Evolutionary conservation across 2,329 filamentous ascomycete genomes (phyloP).

Genomic region (Nemania sp.): DNA sequence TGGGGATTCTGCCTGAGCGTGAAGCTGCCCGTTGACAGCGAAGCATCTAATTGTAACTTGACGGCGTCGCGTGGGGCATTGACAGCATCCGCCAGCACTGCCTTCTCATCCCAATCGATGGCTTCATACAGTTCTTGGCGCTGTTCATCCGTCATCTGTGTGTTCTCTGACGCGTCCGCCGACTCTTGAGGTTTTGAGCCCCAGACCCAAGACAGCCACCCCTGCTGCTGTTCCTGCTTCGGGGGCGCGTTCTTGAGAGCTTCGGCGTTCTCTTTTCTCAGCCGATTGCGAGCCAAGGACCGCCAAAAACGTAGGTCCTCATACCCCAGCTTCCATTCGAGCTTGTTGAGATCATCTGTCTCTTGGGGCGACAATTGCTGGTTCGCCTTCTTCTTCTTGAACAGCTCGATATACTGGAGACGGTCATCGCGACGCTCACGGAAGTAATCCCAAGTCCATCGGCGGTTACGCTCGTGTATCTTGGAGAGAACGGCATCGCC

Average conservation of each 20-base stretch:
- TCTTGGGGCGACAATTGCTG: slow-evolving; percentile 73
- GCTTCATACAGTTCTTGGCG: slow-evolving; percentile 95
- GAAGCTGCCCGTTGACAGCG: slow-evolving; percentile 94
- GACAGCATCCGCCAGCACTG: slow-evolving; percentile 81
- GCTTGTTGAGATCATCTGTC: slow-evolving; percentile 67
- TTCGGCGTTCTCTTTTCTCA: slow-evolving; percentile 92
- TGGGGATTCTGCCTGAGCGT: slow-evolving; percentile 86
- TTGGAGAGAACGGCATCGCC: slow-evolving; percentile 86
- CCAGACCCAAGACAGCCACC: slow-evolving; percentile 93
- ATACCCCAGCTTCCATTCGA: slow-evolving; percentile 89
- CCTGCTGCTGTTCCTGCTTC: slow-evolving; percentile 69
- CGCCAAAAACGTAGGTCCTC: slow-evolving; percentile 98
- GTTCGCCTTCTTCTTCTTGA: slow-evolving; percentile 88
- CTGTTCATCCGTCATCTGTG: slow-evolving; percentile 91
- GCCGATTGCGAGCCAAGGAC: slow-evolving; percentile 87
- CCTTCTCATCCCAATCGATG: slow-evolving; percentile 98
- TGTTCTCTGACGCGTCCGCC: slow-evolving; percentile 70
- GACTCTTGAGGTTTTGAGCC: slow-evolving; percentile 68
- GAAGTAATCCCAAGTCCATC: slow-evolving; percentile 97
- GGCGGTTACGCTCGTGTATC: slow-evolving; percentile 90
- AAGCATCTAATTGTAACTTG: slow-evolving; percentile 90
- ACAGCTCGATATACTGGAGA: slow-evolving; percentile 84
- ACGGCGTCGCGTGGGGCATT: slow-evolving; percentile 89
- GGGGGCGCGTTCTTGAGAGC: slow-evolving; percentile 68
- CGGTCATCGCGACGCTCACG: slow-evolving; percentile 90